These are phyloP conservation scores for Bipolaris oryzae DNA, from an alignment of 2,329 filamentous ascomycete genomes.

Conservation along the genomic window DNA sequence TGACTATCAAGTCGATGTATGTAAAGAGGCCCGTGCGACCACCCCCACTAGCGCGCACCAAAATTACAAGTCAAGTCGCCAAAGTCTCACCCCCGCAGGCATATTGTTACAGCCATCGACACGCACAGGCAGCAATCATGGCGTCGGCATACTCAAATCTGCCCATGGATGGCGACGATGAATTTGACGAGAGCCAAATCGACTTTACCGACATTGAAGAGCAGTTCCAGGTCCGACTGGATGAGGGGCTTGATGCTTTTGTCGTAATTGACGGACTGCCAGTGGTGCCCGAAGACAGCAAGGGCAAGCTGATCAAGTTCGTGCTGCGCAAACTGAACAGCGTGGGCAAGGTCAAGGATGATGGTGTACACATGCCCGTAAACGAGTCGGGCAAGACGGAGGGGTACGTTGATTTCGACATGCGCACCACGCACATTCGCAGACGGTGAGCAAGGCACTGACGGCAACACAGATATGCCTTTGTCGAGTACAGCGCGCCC, in stretches of 20 bases:
- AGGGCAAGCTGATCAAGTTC: conserved; percentile 94
- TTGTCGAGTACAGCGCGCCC: conserved; percentile 92
- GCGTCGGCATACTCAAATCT: conserved; percentile 92
- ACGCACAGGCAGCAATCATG: conserved; percentile 64
- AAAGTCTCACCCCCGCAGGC: conserved; percentile 18
- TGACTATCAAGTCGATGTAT: not conserved
- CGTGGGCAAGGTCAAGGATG: conserved; percentile 83
- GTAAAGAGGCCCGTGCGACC: conserved; percentile 9
- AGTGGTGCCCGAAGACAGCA: conserved; percentile 85
- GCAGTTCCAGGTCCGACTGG: conserved; percentile 93
- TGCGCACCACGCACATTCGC: not conserved
- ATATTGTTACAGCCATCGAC: conserved; percentile 22
- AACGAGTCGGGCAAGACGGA: conserved; percentile 84
- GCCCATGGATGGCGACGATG: conserved; percentile 76
- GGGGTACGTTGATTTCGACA: conserved; percentile 64
- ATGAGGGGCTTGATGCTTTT: conserved; percentile 95
- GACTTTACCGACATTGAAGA: conserved; percentile 93
- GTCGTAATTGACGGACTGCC: conserved; percentile 95
- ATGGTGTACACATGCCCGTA: conserved; percentile 92
- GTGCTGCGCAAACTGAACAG: conserved; percentile 89
- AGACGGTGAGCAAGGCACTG: conserved; percentile 16
- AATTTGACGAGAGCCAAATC: conserved; percentile 91
- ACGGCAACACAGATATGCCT: conserved; percentile 74
- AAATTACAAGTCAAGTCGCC: conserved; percentile 12
- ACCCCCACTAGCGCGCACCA: conserved; percentile 19